Percentiles rank a stretch among this genome's conserved stretches.
phyloP scores from a whole-genome alignment of 2,329 filamentous ascomycete genomes.

The Cytospora paraplurivora region DNA sequence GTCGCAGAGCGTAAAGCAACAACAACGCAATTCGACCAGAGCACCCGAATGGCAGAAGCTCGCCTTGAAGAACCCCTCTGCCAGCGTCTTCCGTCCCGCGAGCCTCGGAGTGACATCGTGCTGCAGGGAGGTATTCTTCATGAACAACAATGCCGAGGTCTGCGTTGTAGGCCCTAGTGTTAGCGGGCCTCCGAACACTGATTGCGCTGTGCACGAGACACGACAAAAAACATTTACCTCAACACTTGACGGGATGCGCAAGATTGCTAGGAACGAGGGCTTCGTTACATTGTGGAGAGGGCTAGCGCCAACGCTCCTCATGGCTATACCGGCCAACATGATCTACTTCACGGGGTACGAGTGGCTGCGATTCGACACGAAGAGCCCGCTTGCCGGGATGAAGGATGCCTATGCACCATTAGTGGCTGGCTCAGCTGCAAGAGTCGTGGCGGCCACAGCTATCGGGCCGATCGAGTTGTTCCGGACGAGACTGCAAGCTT shows the following conservation, averaged over 20 bases:
- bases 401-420: constrained; percentile 77
- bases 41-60: constrained; percentile 58
- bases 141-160: constrained; percentile 79
- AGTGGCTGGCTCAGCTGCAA: constrained; percentile 75
- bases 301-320: constrained; percentile 87
- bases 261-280: constrained; percentile 94
- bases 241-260: constrained; percentile 86
- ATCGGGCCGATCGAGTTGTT: constrained; percentile 95
- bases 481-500: constrained; percentile 86
- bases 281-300: constrained; percentile 86
- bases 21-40: constrained; percentile 43
- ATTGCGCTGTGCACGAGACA: constrained; percentile 84
- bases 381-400: constrained; percentile 69
- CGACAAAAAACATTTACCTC: constrained; percentile 84
- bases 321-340: constrained; percentile 93
- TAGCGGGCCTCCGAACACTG: constrained; percentile 46
- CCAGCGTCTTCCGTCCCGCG: constrained; percentile 68
- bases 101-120: constrained; percentile 92
- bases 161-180: constrained; percentile 72
- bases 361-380: constrained; percentile 76
- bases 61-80: constrained; percentile 52
- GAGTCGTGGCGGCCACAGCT: constrained; percentile 76
- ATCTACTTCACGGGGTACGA: constrained; percentile 99
- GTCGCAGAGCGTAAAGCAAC: constrained; percentile 63
- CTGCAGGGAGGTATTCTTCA: constrained; percentile 96